Evolutionary conservation across 202 grass and related monocot species (phyloP).

Genomic region (Carex arenaria): DNA sequence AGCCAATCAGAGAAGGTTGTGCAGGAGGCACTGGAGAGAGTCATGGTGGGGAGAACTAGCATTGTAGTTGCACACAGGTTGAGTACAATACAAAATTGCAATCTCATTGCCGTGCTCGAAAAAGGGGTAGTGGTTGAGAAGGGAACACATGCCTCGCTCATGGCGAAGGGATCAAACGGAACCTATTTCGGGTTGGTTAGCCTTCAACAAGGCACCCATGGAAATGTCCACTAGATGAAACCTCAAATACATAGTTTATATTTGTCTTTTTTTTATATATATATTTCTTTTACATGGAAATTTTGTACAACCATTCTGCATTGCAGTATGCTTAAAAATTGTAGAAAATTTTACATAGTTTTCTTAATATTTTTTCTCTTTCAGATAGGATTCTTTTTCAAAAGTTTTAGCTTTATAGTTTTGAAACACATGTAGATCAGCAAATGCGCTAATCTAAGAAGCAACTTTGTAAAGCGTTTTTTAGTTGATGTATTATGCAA

Average conservation of each 20-base stretch:
- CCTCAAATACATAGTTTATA: background rate
- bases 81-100: conserved; percentile 75
- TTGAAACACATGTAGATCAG: background rate
- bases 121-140: conserved; percentile 83
- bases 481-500: background rate
- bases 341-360: conserved; percentile 9
- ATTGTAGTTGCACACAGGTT: conserved; percentile 80
- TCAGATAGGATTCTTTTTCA: background rate
- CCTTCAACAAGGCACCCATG: conserved; percentile 62
- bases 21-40: conserved; percentile 76
- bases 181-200: conserved; percentile 66
- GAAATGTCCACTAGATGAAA: conserved; percentile 17
- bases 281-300: conserved; percentile 9
- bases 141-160: conserved; percentile 79
- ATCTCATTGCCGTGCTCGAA: conserved; percentile 73
- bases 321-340: background rate
- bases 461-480: background rate
- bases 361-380: background rate
- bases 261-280: background rate
- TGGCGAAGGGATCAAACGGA: conserved; percentile 63
- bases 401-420: background rate
- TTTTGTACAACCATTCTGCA: conserved; percentile 13
- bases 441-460: background rate
- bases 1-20: conserved; percentile 91
- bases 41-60: conserved; percentile 87